Evolutionary conservation across 352 stramenopile species (phyloP).

Genomic region (Pythium dissimile): DNA sequence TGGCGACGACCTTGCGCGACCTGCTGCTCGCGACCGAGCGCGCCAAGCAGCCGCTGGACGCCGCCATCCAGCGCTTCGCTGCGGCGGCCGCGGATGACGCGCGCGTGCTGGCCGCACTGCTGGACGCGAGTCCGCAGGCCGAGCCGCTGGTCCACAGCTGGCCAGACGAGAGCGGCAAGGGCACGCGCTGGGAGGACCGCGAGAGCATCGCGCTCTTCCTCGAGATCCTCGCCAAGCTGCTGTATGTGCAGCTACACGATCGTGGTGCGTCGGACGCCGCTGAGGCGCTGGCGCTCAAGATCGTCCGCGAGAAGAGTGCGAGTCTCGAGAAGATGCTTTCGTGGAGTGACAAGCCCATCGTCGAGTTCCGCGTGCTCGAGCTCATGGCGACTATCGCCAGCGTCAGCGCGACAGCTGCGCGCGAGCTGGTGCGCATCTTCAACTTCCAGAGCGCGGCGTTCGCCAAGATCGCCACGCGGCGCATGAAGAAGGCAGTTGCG

Average conservation of each 20-base stretch:
- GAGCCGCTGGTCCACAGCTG: constrained; percentile 63
- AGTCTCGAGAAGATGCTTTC: constrained; percentile 68
- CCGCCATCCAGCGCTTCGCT: constrained; percentile 38
- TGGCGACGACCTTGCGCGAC: constrained; percentile 42
- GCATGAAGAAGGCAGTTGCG: constrained; percentile 48
- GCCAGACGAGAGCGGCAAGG: constrained; percentile 47
- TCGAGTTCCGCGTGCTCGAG: constrained; percentile 69
- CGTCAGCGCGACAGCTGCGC: constrained; percentile 37
- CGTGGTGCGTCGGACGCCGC: constrained; percentile 25
- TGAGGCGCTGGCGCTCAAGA: constrained; percentile 56
- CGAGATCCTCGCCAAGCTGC: constrained; percentile 44
- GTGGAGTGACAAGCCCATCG: constrained; percentile 83
- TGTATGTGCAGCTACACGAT: constrained; percentile 29
- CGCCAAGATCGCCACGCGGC: constrained; percentile 47
- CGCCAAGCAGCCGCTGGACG: constrained; percentile 54
- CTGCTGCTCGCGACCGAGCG: constrained; percentile 65
- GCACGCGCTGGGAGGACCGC: constrained; percentile 56
- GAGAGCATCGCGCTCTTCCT: constrained; percentile 71
- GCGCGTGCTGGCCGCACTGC: constrained; percentile 28
- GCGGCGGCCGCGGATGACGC: constrained; percentile 3
- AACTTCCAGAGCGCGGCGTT: constrained; percentile 72
- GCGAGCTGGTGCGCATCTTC: constrained; percentile 77
- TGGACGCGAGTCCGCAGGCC: constrained; percentile 49
- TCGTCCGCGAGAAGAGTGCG: constrained; percentile 66
- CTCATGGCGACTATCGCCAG: constrained; percentile 44